These are phyloP conservation scores for Dalbergia cultrata DNA, from an alignment of 306 rosid species.

Conservation along the genomic window DNA sequence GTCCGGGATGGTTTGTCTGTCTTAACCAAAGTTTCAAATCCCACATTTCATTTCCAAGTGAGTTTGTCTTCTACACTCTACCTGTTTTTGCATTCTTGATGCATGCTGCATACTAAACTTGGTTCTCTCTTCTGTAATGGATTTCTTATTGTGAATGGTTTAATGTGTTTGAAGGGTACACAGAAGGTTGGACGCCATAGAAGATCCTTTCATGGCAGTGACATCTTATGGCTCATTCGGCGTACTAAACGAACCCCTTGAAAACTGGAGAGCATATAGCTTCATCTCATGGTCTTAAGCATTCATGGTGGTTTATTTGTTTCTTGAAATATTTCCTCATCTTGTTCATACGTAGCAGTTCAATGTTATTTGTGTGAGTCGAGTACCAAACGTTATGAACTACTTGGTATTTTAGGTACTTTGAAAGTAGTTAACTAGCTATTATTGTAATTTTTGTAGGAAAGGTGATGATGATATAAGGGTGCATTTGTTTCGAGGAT, in stretches of 20 bases:
- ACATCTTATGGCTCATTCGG: slow-evolving; percentile 67
- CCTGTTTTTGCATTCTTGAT: slow-evolving; percentile 15
- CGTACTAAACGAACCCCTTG: slow-evolving; percentile 58
- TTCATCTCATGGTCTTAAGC: background rate
- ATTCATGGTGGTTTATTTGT: background rate
- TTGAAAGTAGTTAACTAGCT: slow-evolving; percentile 28
- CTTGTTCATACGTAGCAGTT: background rate
- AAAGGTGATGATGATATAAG: slow-evolving; percentile 8
- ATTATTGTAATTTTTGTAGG: slow-evolving; percentile 14
- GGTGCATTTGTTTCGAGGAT: background rate
- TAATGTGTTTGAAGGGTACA: slow-evolving; percentile 55
- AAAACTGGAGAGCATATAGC: background rate
- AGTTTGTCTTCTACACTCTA: slow-evolving; percentile 24
- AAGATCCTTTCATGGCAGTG: slow-evolving; percentile 68
- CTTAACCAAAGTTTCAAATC: slow-evolving; percentile 64
- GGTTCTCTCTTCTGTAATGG: background rate
- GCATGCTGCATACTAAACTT: slow-evolving; percentile 31
- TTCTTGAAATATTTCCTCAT: background rate
- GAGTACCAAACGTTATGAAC: slow-evolving; percentile 1
- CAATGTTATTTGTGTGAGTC: slow-evolving; percentile 29
- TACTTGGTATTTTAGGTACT: slow-evolving; percentile 17
- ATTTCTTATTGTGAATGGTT: slow-evolving; percentile 32
- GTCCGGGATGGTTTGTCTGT: slow-evolving; percentile 63
- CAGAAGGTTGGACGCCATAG: slow-evolving; percentile 61
- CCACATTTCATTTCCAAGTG: slow-evolving; percentile 84